Conservation (phyloP, 1,284 basidiomycete species). For the Leccinum subatratum region DNA sequence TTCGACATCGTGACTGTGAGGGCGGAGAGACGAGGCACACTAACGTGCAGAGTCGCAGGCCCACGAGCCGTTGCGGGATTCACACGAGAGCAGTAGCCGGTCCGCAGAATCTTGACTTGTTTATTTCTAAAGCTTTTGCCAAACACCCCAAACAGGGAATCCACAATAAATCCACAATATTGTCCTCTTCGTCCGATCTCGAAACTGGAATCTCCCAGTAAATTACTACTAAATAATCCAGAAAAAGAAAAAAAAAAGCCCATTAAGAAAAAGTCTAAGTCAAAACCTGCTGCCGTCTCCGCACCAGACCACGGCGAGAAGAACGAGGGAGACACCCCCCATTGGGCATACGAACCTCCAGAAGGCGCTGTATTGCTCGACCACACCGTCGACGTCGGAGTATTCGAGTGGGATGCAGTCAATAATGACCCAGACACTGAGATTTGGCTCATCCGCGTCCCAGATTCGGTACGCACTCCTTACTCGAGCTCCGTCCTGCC, state of each 20-base stretch:
- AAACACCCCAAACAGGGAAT: slow-evolving; percentile 23
- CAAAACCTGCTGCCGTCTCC: slow-evolving; percentile 4
- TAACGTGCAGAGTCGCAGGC: too few species aligned
- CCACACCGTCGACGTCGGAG: slow-evolving; percentile 36
- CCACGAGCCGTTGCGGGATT: too few species aligned
- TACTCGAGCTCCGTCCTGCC: not conserved
- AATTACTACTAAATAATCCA: not conserved
- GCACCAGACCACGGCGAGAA: slow-evolving; percentile 27
- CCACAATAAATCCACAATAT: slow-evolving; percentile 1
- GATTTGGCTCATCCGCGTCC: slow-evolving; percentile 65
- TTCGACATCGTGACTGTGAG: slow-evolving; percentile 8
- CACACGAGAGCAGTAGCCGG: too few species aligned
- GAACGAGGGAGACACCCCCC: slow-evolving; percentile 50
- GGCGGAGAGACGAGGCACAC: too few species aligned
- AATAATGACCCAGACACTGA: slow-evolving; percentile 58
- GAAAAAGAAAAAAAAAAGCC: slow-evolving; percentile 7
- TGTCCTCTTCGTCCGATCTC: slow-evolving; percentile 28
- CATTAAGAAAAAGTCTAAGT: slow-evolving; percentile 11
- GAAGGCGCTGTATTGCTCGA: slow-evolving; percentile 43
- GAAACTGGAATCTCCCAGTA: slow-evolving; percentile 9
- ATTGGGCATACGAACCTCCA: slow-evolving; percentile 56
- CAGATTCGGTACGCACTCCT: slow-evolving; percentile 45
- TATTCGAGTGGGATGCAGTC: slow-evolving; percentile 66
- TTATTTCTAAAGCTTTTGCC: slow-evolving; percentile 26
- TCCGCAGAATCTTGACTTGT: slow-evolving; percentile 19